Evolutionary conservation across 768 basidiomycete genomes (phyloP), one percentile per base, ranked within the genome.

Genomic region (Amyloporia xantha): DNA sequence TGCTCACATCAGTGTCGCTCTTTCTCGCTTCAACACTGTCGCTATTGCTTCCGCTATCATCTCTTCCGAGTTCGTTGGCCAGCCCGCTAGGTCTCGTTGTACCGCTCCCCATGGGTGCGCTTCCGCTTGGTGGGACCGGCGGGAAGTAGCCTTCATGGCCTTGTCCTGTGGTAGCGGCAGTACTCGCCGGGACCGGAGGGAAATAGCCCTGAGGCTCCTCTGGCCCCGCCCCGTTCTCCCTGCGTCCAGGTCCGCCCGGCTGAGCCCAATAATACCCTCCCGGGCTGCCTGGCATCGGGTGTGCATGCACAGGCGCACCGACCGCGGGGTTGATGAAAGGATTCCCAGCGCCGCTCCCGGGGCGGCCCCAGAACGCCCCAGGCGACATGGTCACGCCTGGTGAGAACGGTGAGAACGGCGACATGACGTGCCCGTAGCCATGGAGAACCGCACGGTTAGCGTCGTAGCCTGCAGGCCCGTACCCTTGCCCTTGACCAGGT

Each of bases 351-450:
- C 60, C 65, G 25, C 56, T 60, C 10, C 72, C 77, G 27, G 75
- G 80, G 54, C 67, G 78, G 42, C 77, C 84, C 81, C 81, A 91
- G 65, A 84, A 86, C 33, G 79, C 78, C 12, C 82, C 85, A 24
- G 87, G 86, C 13, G 78, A 81, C 77, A 89, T 84, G 13, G 81
- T 72, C 11, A 79, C 71, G 21, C 79, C 82, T 1, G 90, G 88
- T 0, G 87, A 84, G 71, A 88, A 83, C 23, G 77, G 67, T 25
- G 64, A 58, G 49, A 61, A 65, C 19, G 62, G 60, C 21, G 61
- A 50, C 36, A 60, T 47, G 43, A 63, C 59, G 52, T 58, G 57
- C 47, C 52, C 51, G 35, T 20, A 26, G 39, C 15, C 52, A 53
- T 53, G 41, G n/a, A n/a, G n/a, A n/a, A n/a, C n/a, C n/a, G n/a